Percentiles rank a stretch among this genome's conserved stretches.
These are phyloP conservation scores for Datura wrightii DNA, from an alignment of 257 asterid species.

Conservation along the genomic window DNA sequence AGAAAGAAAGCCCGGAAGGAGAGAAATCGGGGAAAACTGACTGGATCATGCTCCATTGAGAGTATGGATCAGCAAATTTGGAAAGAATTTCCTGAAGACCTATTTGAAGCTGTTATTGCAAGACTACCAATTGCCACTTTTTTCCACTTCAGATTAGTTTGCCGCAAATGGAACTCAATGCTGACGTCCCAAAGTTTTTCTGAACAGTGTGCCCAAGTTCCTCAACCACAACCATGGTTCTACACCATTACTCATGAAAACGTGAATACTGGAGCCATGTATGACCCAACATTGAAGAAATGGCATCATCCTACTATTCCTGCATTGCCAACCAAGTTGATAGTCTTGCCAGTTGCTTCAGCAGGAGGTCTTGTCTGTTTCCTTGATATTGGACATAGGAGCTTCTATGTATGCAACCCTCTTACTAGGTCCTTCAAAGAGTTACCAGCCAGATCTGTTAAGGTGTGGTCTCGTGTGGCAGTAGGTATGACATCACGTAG, in stretches of 20 bases:
- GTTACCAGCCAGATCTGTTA: constrained; percentile 78
- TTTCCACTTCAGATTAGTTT: constrained; percentile 80
- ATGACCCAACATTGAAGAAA: constrained; percentile 68
- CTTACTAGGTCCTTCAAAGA: constrained; percentile 80
- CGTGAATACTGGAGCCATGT: constrained; percentile 82
- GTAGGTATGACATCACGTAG: constrained; percentile 78
- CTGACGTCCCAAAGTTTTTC: constrained; percentile 83
- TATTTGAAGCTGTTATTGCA: constrained; percentile 86
- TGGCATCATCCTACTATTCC: constrained; percentile 95
- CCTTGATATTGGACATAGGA: constrained; percentile 78
- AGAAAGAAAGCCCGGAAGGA: constrained; percentile 73
- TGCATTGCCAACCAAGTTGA: constrained; percentile 70
- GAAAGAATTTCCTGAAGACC: constrained; percentile 97
- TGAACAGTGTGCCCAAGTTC: constrained; percentile 65
- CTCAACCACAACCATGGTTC: constrained; percentile 75
- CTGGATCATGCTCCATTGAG: constrained; percentile 48
- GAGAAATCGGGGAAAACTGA: constrained; percentile 57
- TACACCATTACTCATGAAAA: constrained; percentile 88
- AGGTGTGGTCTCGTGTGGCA: constrained; percentile 90
- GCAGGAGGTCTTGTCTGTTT: constrained; percentile 96
- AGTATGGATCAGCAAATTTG: constrained; percentile 74
- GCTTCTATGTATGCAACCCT: constrained; percentile 89
- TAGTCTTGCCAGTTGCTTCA: constrained; percentile 89
- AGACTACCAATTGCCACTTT: constrained; percentile 82
- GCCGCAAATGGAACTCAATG: constrained; percentile 82